A percentile compares a stretch with the other conserved stretches of the same genome.
Evolutionary conservation across 148 eudicot genomes (phyloP).

Genomic region (Cornus controversa): DNA sequence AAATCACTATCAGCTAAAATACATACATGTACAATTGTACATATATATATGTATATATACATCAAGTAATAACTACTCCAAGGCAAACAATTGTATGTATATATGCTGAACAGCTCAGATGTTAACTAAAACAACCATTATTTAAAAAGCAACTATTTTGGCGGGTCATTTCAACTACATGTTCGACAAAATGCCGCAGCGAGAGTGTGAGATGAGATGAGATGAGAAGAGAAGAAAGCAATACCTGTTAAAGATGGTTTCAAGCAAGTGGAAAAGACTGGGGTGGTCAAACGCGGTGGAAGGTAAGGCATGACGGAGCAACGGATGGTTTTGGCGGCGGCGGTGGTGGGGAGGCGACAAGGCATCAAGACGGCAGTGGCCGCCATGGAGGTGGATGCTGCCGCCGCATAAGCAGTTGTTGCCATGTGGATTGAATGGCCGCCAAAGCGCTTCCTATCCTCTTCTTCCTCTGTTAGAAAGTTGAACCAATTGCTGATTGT

Average conservation of each 20-base stretch:
- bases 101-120: no score
- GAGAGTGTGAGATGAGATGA: slow-evolving; percentile 7
- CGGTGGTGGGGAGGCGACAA: slow-evolving; percentile 38
- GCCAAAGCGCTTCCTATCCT: not conserved
- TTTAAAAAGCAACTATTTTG: no score
- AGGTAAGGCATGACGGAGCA: slow-evolving; percentile 58
- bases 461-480: not conserved
- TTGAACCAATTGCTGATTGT: not conserved
- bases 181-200: slow-evolving; percentile 41
- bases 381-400: slow-evolving; percentile 70
- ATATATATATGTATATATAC: not conserved
- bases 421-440: slow-evolving; percentile 29
- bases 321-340: slow-evolving; percentile 25
- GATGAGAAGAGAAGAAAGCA: not conserved
- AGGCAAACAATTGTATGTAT: no score
- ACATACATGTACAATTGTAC: not conserved
- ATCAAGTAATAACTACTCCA: not conserved
- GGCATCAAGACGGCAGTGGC: slow-evolving; percentile 67
- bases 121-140: no score
- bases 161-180: not conserved
- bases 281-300: slow-evolving; percentile 34
- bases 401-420: slow-evolving; percentile 31
- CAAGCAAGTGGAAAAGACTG: slow-evolving; percentile 31
- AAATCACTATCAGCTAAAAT: not conserved
- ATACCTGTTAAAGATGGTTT: slow-evolving; percentile 45